Base-by-base conservation (phyloP, 2,329 filamentous ascomycete species). In the Epichloe elymi region DNA sequence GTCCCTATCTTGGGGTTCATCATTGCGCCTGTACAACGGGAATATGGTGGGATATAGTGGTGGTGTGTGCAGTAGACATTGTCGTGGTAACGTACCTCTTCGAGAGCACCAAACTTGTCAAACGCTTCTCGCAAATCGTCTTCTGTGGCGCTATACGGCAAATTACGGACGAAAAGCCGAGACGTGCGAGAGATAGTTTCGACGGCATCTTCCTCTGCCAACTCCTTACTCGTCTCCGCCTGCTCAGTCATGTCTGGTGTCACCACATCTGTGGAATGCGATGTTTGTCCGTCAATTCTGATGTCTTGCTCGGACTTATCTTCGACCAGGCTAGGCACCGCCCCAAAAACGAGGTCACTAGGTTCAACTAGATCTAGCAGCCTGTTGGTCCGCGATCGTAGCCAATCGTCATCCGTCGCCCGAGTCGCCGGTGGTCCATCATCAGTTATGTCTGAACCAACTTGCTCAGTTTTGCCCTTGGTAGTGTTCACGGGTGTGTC, bases 1-100 rank as follows among this genome's bases (percentile, higher is more conserved):
- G 93, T 97, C 93, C 93, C 93, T 97, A 97, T 97, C 93, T 86
- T 53, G 86, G 86, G 80, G 74, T 88, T 97, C 91, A 97, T 97
- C 93, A 91, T 79, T 69, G 72, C 74, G 75, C 57, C 56, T 42
- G 36, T 12, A 4, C 20, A 20, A 20, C 10, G n/a, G 15, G 30
- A 12, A 19, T 8, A 15, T n/a, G 42, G 12, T 20, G 6, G 38
- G 19, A 19, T 15, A n/a, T 15, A 36, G n/a, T n/a, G 26, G 48
- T 30, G 41, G 36, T 23, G 37, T 46, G 12, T 40, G 37, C 14
- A 35, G 17, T 8, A 37, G 46, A 50, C 48, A 54, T 42, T 43
- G 55, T 41, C 46, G 48, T 51, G 53, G 53, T 17, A 58, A 70
- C 87, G 76, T 83, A 97, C 93, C 83, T 97, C 91, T 76, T 91